These are phyloP conservation scores for Cryphonectria carpinicola DNA, from an alignment of 2,329 filamentous ascomycete genomes.

Conservation along the genomic window DNA sequence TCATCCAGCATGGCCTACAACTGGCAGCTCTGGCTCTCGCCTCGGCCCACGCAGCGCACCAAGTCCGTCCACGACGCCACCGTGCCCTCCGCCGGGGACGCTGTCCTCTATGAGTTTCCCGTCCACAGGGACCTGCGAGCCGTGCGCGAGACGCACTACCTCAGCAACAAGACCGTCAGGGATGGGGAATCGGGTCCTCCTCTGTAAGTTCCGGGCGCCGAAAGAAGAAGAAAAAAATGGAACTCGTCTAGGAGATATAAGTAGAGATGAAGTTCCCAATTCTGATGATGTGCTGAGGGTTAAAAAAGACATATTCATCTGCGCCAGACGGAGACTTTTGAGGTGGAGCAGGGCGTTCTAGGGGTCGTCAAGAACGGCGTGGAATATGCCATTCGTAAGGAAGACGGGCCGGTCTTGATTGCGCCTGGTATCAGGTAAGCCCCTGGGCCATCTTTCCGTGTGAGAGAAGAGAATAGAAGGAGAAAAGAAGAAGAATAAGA, in stretches of 20 bases:
- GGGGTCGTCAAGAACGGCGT: slow-evolving; percentile 20
- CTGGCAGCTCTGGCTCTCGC: slow-evolving; percentile 24
- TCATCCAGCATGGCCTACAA: slow-evolving; percentile 5
- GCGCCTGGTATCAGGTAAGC: slow-evolving; percentile 16
- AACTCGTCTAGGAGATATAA: too few relatives aligned
- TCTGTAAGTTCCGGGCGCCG: not conserved
- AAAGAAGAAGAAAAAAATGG: too few relatives aligned
- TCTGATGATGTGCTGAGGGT: not conserved
- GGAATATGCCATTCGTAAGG: slow-evolving; percentile 13
- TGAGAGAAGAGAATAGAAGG: too few relatives aligned
- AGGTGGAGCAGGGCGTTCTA: slow-evolving; percentile 24
- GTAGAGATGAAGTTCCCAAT: not conserved
- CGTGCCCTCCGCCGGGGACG: not conserved
- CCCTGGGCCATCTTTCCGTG: too few relatives aligned
- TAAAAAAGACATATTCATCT: slow-evolving; percentile 21
- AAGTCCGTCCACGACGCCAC: slow-evolving; percentile 13
- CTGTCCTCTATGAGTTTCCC: slow-evolving; percentile 15
- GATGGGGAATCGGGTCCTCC: slow-evolving; percentile 23
- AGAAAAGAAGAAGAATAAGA: too few relatives aligned
- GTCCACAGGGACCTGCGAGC: not conserved
- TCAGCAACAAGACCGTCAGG: slow-evolving; percentile 7
- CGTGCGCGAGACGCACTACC: slow-evolving; percentile 20
- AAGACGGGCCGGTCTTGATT: slow-evolving; percentile 12
- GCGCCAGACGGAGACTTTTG: slow-evolving; percentile 21
- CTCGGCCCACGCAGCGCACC: slow-evolving; percentile 19